phyloP scores from a whole-genome alignment of 139 green algal genomes.

The Tetratostichococcus sp. region DNA sequence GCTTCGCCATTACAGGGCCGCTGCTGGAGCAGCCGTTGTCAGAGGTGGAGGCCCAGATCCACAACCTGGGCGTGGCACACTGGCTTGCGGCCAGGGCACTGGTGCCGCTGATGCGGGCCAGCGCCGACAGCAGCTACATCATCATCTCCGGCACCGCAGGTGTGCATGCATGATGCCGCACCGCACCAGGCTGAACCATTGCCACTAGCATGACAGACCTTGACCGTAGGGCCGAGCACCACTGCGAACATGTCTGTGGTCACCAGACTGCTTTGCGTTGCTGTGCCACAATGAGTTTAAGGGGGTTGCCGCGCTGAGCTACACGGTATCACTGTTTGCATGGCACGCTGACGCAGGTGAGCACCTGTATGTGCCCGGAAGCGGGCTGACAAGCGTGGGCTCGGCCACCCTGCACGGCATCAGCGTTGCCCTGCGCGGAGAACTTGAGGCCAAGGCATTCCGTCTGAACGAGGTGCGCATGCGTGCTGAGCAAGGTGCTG shows the following conservation, averaged over 20 bases:
- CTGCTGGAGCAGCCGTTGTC: not conserved
- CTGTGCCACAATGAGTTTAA: no score
- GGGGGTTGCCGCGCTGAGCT: no score
- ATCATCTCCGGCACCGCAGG: not conserved
- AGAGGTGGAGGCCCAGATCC: not conserved
- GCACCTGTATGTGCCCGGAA: not conserved
- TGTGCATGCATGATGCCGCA: not conserved
- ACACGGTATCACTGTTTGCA: no score
- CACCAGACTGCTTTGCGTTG: no score
- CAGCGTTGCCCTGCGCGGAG: not conserved
- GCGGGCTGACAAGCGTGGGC: not conserved
- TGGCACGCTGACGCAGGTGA: not conserved
- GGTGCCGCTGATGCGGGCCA: not conserved
- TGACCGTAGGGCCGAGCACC: no score
- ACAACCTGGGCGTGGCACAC: not conserved
- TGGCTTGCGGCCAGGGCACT: not conserved
- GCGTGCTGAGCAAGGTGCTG: no score
- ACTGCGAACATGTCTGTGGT: no score
- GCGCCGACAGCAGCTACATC: not conserved
- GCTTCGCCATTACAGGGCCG: not conserved
- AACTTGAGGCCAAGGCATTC: not conserved
- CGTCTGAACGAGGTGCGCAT: not conserved
- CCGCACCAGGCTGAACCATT: no score
- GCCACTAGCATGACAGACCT: no score
- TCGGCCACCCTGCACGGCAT: not conserved